These are phyloP conservation scores for Nemania serpens DNA, from an alignment of 2,329 filamentous ascomycete genomes.

Conservation along the genomic window DNA sequence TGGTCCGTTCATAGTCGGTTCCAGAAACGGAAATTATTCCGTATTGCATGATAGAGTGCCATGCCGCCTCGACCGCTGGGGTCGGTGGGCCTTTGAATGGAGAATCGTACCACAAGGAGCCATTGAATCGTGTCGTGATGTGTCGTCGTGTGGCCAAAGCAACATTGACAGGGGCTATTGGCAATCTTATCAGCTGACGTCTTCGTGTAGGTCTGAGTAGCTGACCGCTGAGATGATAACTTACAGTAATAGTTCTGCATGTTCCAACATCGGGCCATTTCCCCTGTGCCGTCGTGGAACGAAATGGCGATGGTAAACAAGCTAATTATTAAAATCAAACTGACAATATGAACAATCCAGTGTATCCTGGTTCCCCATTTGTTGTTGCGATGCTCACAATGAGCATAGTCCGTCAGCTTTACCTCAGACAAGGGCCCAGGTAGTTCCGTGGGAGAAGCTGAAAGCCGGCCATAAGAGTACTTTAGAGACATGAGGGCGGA, in stretches of 20 bases:
- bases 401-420: neutral
- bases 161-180: neutral
- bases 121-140: conserved; percentile 21
- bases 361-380: neutral
- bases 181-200: neutral
- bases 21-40: conserved; percentile 24
- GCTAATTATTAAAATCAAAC: neutral
- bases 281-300: neutral
- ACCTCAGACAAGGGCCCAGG: neutral
- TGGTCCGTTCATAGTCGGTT: conserved; percentile 16
- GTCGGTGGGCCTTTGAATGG: conserved; percentile 27
- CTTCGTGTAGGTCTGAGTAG: neutral
- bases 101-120: conserved; percentile 27
- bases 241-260: neutral
- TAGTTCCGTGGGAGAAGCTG: neutral
- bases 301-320: neutral
- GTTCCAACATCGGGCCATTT: neutral
- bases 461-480: neutral
- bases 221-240: neutral
- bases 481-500: neutral
- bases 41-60: conserved; percentile 26
- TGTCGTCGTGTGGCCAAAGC: conserved; percentile 7
- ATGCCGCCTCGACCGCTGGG: conserved; percentile 25
- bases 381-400: neutral
- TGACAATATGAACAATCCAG: neutral